A percentile compares a stretch with the other conserved stretches of the same genome.
Conservation (phyloP, 108 stramenopile species). For the Chaetoceros muelleri region DNA sequence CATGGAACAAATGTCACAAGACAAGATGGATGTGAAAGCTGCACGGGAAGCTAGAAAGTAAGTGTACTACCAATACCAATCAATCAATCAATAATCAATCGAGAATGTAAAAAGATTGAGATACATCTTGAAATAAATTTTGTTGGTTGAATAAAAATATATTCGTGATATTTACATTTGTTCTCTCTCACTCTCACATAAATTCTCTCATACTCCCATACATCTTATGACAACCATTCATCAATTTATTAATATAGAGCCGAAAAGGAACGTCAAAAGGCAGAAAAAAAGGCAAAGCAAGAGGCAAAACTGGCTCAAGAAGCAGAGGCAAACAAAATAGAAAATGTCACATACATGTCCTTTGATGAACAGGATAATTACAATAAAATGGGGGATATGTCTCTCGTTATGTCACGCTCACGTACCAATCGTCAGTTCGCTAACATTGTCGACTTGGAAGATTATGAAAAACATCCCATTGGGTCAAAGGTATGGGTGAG, state of each 20-base stretch:
- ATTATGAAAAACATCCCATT: slow-evolving; percentile 25
- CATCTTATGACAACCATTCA: not conserved
- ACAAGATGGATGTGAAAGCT: slow-evolving; percentile 61
- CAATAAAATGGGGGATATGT: slow-evolving; percentile 57
- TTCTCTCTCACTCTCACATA: not conserved
- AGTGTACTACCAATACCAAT: slow-evolving; percentile 10
- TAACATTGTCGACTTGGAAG: slow-evolving; percentile 43
- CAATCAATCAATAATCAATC: not conserved
- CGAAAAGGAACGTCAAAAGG: slow-evolving; percentile 72
- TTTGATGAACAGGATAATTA: slow-evolving; percentile 54
- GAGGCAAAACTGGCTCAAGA: slow-evolving; percentile 47
- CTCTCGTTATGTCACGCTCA: slow-evolving; percentile 60
- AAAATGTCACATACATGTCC: slow-evolving; percentile 62
- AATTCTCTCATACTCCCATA: not conserved
- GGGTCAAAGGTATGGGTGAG: slow-evolving; percentile 84
- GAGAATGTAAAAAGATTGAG: too few species aligned
- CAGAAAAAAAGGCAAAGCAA: slow-evolving; percentile 74
- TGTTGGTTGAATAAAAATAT: not conserved
- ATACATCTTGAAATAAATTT: not conserved
- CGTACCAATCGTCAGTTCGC: slow-evolving; percentile 58
- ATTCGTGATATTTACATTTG: slow-evolving; percentile 1
- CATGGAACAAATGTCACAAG: slow-evolving; percentile 78
- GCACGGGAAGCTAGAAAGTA: slow-evolving; percentile 66
- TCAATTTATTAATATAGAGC: slow-evolving; percentile 32
- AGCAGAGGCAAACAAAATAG: slow-evolving; percentile 52